These are phyloP conservation scores for Cryphonectria radicalis DNA, from an alignment of 2,329 filamentous ascomycete genomes.

Conservation along the genomic window DNA sequence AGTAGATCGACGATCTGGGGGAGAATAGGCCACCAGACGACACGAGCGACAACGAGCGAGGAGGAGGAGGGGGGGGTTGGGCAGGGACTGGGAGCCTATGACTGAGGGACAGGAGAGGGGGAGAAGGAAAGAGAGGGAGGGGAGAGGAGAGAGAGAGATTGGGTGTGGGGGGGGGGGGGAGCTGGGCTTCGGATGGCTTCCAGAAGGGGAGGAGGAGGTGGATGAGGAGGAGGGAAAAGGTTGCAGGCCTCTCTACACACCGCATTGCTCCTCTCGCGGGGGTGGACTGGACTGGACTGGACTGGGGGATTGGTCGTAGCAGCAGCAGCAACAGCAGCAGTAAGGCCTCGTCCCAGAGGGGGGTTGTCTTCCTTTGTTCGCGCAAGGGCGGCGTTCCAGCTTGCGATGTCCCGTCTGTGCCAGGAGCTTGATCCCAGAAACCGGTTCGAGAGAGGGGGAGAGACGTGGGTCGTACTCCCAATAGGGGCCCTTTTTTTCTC, in stretches of 20 bases:
- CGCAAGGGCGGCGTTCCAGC: slow-evolving; percentile 14
- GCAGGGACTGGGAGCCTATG: neutral
- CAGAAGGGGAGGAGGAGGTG: neutral
- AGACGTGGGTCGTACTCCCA: slow-evolving; percentile 6
- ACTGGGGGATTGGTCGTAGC: neutral
- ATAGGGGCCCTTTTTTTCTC: neutral
- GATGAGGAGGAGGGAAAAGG: neutral
- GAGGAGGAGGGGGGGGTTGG: neutral
- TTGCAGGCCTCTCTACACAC: slow-evolving; percentile 27
- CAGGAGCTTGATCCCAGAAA: slow-evolving; percentile 22
- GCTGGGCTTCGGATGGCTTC: no score
- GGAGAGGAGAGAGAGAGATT: neutral
- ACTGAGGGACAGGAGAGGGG: neutral
- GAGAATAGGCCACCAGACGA: slow-evolving; percentile 13
- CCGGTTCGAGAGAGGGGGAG: slow-evolving; percentile 5
- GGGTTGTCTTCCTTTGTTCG: slow-evolving; percentile 26
- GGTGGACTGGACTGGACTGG: slow-evolving; percentile 6
- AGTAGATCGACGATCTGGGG: slow-evolving; percentile 20
- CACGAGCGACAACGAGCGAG: slow-evolving; percentile 1
- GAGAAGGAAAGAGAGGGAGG: neutral
- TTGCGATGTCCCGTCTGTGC: slow-evolving; percentile 27
- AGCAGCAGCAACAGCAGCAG: neutral
- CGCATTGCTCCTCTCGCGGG: slow-evolving; percentile 31
- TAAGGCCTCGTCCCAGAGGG: neutral
- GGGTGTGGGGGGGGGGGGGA: slow-evolving; percentile 8